A percentile compares a stretch with the other conserved stretches of the same genome.
phyloP scores from a whole-genome alignment of 768 basidiomycete species.

The Mycena filopes region DNA sequence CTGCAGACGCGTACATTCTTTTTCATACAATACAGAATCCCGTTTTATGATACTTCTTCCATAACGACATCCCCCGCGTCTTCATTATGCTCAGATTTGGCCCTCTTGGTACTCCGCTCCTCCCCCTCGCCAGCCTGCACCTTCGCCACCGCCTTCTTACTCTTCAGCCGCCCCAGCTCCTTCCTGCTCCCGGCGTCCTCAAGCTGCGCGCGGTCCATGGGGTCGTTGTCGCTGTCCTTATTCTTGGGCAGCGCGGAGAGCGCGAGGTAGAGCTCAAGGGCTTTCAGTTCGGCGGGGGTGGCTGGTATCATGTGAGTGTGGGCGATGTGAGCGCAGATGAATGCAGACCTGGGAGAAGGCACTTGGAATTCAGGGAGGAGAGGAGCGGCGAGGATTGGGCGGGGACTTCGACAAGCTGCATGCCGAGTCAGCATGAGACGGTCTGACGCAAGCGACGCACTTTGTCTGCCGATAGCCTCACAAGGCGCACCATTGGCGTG shows the following conservation, averaged over 20 bases:
- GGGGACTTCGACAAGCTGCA: constrained; percentile 50
- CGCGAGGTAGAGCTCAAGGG: constrained; percentile 69
- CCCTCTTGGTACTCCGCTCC: constrained; percentile 50
- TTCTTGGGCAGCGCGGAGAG: constrained; percentile 72
- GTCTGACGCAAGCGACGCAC: constrained; percentile 41
- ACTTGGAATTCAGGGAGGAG: constrained; percentile 56
- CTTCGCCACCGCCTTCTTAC: constrained; percentile 58
- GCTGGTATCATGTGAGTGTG: constrained; percentile 46
- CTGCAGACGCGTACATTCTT: not conserved
- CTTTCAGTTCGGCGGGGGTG: constrained; percentile 56
- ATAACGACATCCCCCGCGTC: constrained; percentile 16
- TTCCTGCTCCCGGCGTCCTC: constrained; percentile 49
- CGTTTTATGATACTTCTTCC: not conserved
- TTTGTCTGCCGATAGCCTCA: constrained; percentile 49
- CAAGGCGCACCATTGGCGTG: constrained; percentile 40
- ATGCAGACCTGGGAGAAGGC: constrained; percentile 57
- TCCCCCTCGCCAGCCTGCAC: constrained; percentile 36
- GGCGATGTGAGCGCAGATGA: constrained; percentile 6
- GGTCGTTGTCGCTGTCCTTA: constrained; percentile 55
- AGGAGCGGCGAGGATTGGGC: constrained; percentile 45
- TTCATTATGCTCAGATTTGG: constrained; percentile 41
- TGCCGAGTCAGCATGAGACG: not conserved
- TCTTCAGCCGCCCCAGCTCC: constrained; percentile 60
- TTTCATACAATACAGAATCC: too few species aligned
- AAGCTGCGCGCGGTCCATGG: constrained; percentile 45